Evolutionary conservation across 345 rosid species (phyloP), one percentile per base, ranked within the genome.

Genomic region (Hypericum perforatum): DNA sequence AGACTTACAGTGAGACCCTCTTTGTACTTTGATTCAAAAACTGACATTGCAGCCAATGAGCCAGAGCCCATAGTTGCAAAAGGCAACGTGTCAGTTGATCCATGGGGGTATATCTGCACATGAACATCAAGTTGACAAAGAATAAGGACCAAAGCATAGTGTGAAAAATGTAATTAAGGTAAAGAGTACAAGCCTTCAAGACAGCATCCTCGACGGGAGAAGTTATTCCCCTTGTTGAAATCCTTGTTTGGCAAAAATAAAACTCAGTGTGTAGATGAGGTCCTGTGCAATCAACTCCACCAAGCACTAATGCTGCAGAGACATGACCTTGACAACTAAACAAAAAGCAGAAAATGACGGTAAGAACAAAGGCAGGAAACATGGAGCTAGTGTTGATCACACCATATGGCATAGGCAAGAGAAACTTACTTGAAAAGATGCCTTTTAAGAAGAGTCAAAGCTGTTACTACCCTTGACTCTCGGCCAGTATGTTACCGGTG

Each of bases 61-160:
- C 95, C 91, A 63, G 95, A 86, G 11, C 91, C 95, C 95, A 86
- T 86, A 32, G 95, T 86, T 1, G 95, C 92, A 53, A 77, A 86
- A 55, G 95, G 95, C 65, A 86, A 71, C 9, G 92, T 83, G 64
- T 83, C 91, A 43, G 92, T 81, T 40, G 92, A 86, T 59, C 92
- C 95, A 49, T 83, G 95, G 0, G 95, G 91, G 59, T 83, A 83
- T 63, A 86, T 86, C 95, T 86, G 73, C 64, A 64, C 32, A 22
- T 22, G 32, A 22, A 22, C 32, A 22, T 22, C 32, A 22, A 22
- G 32, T 22, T 1, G 2, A 22, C 32, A 22, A 22, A 1, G 32
- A 22, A 22, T 22, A 4, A 43, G 47, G 60, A 10, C 15, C 7
- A 46, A 8, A 49, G 44, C 51, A 16, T 61, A 70, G 39, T 40